These are phyloP conservation scores for Nyctanthes arbortristis DNA, from an alignment of 257 asterid species.

Conservation along the genomic window DNA sequence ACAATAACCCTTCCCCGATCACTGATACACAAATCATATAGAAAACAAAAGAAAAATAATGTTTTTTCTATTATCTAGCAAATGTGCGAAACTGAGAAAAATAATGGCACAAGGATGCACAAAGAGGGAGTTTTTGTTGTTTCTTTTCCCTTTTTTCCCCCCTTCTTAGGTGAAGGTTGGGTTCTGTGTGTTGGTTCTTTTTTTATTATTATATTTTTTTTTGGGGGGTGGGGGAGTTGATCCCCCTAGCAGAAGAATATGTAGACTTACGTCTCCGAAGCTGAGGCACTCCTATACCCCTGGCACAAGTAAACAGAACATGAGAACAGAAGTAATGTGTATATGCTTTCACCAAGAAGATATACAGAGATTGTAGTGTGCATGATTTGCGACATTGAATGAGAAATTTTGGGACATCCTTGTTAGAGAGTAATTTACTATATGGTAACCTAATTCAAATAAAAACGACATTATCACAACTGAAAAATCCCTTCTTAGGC, in stretches of 20 bases:
- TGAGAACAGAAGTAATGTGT: slow-evolving; percentile 6
- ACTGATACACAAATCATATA: too few relatives aligned
- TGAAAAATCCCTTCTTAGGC: not conserved
- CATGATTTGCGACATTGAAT: not conserved
- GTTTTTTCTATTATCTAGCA: too few relatives aligned
- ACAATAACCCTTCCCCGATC: too few relatives aligned
- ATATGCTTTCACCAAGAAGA: slow-evolving; percentile 14
- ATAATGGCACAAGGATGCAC: too few relatives aligned
- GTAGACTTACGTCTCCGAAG: slow-evolving; percentile 78
- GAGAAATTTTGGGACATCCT: too few relatives aligned
- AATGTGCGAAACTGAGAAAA: too few relatives aligned
- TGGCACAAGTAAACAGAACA: slow-evolving; percentile 35
- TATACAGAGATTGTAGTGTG: not conserved
- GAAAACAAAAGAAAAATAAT: too few relatives aligned
- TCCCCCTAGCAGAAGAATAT: not conserved
- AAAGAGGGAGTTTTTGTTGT: not conserved
- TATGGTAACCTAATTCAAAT: not conserved
- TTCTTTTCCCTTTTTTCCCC: too few relatives aligned
- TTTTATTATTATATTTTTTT: too few relatives aligned
- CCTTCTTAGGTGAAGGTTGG: too few relatives aligned
- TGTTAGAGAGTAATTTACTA: not conserved
- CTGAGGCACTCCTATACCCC: slow-evolving; percentile 89
- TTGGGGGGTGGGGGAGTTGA: too few relatives aligned
- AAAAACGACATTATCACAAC: slow-evolving; percentile 10
- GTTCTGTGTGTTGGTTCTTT: too few relatives aligned